phyloP scores from a whole-genome alignment of 192 early-diverging fungal genomes.

The Coemansia sp. region DNA sequence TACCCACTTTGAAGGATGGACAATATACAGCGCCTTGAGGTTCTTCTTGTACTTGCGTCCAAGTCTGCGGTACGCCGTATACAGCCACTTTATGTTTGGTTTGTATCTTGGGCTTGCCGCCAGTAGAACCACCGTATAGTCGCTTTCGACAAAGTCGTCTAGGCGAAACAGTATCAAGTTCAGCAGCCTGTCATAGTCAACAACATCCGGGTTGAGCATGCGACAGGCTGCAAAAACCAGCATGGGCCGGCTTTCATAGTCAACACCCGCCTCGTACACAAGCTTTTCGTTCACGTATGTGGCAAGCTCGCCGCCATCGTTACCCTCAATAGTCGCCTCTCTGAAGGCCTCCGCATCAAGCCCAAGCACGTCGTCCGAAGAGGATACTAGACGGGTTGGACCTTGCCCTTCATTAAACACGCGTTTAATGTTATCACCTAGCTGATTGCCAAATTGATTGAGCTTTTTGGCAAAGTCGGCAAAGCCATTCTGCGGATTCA shows the following conservation, averaged over 20 bases:
- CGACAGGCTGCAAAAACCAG: constrained; percentile 81
- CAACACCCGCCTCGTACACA: constrained; percentile 66
- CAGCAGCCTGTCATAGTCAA: constrained; percentile 83
- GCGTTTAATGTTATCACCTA: constrained; percentile 49
- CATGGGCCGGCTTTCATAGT: constrained; percentile 80
- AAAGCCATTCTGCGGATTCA: constrained; percentile 44
- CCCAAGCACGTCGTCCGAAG: constrained; percentile 53
- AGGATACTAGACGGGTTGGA: constrained; percentile 23
- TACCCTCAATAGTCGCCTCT: constrained; percentile 54
- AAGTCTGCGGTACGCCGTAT: constrained; percentile 79
- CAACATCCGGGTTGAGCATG: constrained; percentile 78
- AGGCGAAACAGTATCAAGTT: constrained; percentile 63
- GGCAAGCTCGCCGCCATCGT: constrained; percentile 56
- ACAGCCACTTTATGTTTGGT: constrained; percentile 82
- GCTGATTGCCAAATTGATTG: constrained; percentile 48
- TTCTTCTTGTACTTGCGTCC: constrained; percentile 93
- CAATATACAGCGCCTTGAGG: constrained; percentile 86
- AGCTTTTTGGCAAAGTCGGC: constrained; percentile 54
- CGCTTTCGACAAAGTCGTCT: constrained; percentile 84
- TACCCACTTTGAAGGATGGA: constrained; percentile 86
- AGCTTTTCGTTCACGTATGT: constrained; percentile 55
- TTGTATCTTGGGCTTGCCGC: constrained; percentile 73
- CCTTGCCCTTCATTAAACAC: constrained; percentile 38
- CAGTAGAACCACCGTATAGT: constrained; percentile 89
- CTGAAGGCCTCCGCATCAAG: constrained; percentile 53